phyloP scores from a whole-genome alignment of 805 yeast genomes.

The Nakazawaea wyomingensis region DNA sequence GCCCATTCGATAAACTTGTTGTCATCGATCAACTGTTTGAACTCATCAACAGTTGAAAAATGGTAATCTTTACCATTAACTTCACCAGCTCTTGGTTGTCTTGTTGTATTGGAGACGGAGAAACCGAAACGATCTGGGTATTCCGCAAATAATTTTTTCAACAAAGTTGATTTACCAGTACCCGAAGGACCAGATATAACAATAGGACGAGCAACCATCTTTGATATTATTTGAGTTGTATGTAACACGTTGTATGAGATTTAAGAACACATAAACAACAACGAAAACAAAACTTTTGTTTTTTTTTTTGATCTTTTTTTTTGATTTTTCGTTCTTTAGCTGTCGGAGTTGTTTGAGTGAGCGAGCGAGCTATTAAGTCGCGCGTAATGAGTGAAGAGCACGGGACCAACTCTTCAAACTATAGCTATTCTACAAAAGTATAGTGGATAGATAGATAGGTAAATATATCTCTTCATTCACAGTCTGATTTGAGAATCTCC shows the following conservation, averaged over 20 bases:
- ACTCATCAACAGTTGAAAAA: constrained; percentile 74
- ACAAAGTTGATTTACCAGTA: constrained; percentile 90
- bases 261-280: too few species aligned
- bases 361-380: too few species aligned
- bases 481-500: constrained; percentile 1
- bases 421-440: too few species aligned
- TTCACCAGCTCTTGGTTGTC: constrained; percentile 91
- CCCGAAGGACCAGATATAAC: constrained; percentile 98
- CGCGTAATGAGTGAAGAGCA: too few species aligned
- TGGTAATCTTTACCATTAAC: constrained; percentile 84
- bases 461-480: background rate
- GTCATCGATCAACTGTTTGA: constrained; percentile 69
- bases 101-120: constrained; percentile 89
- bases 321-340: too few species aligned
- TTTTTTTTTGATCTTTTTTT: background rate
- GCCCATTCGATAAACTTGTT: constrained; percentile 94
- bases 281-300: constrained; percentile 1
- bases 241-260: too few species aligned
- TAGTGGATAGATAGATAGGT: too few species aligned
- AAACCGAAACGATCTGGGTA: constrained; percentile 89
- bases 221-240: too few species aligned
- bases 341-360: too few species aligned
- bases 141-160: constrained; percentile 86
- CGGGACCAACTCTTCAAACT: too few species aligned
- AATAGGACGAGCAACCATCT: constrained; percentile 61